These are phyloP conservation scores for Neurospora terricola DNA, from an alignment of 495 filamentous ascomycete species.

Conservation along the genomic window DNA sequence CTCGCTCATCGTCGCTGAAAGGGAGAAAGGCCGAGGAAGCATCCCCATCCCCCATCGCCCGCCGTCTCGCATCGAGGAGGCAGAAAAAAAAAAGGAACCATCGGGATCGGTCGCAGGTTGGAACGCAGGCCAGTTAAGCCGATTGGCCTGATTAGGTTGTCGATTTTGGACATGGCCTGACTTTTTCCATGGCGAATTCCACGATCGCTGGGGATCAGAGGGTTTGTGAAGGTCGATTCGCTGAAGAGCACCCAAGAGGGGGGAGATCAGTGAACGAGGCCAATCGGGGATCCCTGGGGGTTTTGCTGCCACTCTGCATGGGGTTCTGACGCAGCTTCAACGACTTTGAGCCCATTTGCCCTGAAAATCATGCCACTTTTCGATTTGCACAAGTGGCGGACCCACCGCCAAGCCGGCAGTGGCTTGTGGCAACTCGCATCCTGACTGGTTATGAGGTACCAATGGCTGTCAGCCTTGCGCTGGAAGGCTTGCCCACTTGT, in stretches of 20 bases:
- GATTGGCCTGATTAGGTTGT: slow-evolving; percentile 7
- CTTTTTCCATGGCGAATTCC: slow-evolving; percentile 10
- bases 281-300: slow-evolving; percentile 13
- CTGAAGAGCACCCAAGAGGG: neutral
- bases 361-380: slow-evolving; percentile 28
- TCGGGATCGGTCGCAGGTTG: slow-evolving; percentile 1
- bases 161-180: slow-evolving; percentile 22
- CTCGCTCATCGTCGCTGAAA: neutral
- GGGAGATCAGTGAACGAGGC: neutral
- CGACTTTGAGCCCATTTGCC: slow-evolving; percentile 22
- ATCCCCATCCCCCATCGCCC: neutral
- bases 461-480: slow-evolving; percentile 20
- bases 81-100: neutral
- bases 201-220: neutral
- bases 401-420: slow-evolving; percentile 24
- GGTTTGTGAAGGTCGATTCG: neutral
- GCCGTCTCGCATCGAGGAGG: neutral
- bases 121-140: neutral
- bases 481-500: neutral
- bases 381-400: slow-evolving; percentile 12
- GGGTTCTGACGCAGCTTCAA: slow-evolving; percentile 19
- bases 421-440: slow-evolving; percentile 7
- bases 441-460: slow-evolving; percentile 9
- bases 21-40: neutral
- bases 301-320: neutral